These are phyloP conservation scores for Calonectria hongkongensis DNA, from an alignment of 2,329 filamentous ascomycete genomes.

Conservation along the genomic window DNA sequence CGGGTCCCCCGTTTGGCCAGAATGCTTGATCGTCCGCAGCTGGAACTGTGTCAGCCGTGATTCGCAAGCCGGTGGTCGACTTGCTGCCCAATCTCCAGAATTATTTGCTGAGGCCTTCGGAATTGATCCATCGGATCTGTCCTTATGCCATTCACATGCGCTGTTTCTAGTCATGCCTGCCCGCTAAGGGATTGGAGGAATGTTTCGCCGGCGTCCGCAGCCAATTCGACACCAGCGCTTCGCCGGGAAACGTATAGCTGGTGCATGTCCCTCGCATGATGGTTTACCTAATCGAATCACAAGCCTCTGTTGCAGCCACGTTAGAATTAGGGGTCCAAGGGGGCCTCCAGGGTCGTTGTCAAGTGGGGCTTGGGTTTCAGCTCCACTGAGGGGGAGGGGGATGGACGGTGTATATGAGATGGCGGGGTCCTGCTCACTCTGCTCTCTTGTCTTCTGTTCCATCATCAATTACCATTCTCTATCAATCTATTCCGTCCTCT, in stretches of 20 bases:
- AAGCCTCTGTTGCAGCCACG: background rate
- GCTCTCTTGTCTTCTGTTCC: background rate
- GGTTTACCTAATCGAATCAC: constrained; percentile 3
- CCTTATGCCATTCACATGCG: constrained; percentile 7
- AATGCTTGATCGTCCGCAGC: no score
- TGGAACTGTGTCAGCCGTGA: no score
- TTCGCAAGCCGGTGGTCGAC: no score
- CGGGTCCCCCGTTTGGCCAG: no score
- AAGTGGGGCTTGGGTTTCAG: constrained; percentile 7
- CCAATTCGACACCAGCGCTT: constrained; percentile 3
- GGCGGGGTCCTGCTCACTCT: background rate
- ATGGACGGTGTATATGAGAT: constrained; percentile 16
- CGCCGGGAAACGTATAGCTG: constrained; percentile 1
- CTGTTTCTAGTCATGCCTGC: constrained; percentile 5
- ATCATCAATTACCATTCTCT: background rate
- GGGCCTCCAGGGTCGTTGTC: constrained; percentile 3
- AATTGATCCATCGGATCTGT: no score
- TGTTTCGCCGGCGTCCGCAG: background rate
- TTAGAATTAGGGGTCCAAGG: constrained; percentile 19
- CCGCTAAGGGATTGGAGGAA: background rate
- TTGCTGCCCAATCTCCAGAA: no score
- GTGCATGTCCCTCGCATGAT: background rate
- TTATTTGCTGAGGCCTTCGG: no score
- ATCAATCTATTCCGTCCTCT: background rate
- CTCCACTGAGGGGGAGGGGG: constrained; percentile 24